Evolutionary conservation across 2,329 filamentous ascomycete genomes (phyloP).

Genomic region (Massarina eburnea): DNA sequence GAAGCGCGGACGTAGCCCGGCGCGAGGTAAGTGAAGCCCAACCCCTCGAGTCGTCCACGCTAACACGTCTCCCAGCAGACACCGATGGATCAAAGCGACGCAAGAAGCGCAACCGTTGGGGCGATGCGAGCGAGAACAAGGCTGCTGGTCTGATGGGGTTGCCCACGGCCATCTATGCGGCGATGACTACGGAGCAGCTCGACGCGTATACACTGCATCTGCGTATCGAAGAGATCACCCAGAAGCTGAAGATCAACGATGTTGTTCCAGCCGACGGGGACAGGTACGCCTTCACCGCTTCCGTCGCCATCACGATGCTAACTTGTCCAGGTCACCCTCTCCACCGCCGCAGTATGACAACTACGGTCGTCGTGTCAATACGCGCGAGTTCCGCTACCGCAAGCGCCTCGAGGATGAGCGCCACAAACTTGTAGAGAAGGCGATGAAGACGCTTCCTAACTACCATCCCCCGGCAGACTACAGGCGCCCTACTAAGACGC

Average conservation of each 20-base stretch:
- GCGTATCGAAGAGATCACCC: constrained; percentile 97
- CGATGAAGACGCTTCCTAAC: constrained; percentile 99
- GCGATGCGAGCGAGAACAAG: constrained; percentile 96
- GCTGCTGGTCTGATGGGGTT: constrained; percentile 96
- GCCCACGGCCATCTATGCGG: constrained; percentile 91
- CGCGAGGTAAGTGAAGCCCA: constrained; percentile 63
- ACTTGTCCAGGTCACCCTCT: constrained; percentile 75
- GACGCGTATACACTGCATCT: constrained; percentile 96
- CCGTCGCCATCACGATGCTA: constrained; percentile 7
- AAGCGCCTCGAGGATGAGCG: constrained; percentile 98
- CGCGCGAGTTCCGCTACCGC: constrained; percentile 95
- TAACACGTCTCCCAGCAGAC: constrained; percentile 23
- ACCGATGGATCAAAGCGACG: constrained; percentile 80
- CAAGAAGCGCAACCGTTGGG: constrained; percentile 99
- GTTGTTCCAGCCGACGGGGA: constrained; percentile 96
- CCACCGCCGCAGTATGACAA: constrained; percentile 98
- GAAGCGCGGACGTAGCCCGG: constrained; percentile 93
- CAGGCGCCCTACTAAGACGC: constrained; percentile 97
- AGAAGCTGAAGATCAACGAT: constrained; percentile 98
- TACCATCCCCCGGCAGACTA: constrained; percentile 99
- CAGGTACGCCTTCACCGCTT: constrained; percentile 62
- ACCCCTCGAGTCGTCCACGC: neutral
- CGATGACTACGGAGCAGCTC: constrained; percentile 98
- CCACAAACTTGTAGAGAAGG: constrained; percentile 97
- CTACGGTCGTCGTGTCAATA: constrained; percentile 98